Evolutionary conservation across 371 early-diverging fungal species (phyloP), one percentile per base, ranked within the genome.

Genomic region (Neoconidiobolus thromboides): DNA sequence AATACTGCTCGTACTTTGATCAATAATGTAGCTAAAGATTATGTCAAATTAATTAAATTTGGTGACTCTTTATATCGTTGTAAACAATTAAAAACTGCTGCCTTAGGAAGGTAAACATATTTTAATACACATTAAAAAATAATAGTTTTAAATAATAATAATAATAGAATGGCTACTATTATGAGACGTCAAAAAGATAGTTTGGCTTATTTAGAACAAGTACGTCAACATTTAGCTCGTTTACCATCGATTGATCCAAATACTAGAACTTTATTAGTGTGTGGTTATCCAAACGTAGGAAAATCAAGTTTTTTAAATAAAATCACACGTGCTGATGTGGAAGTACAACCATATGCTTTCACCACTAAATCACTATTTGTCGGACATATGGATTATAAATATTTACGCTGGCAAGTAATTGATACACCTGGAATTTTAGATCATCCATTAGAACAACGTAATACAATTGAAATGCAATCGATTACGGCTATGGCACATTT

Each of bases 351-450:
- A 14, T 99, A 99, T 72, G 99, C 99, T 39, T 99, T 99, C 79
- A 99, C 99, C 44, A 99, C 99, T 60, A 98, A 99, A 77, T 93
- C 92, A 10, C 78, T 99, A 62, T 99, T 97, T 76, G 99, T 99
- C 38, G 99, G 99, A 48, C 99, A 99, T 72, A 99, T 99, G 97
- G 99, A 99, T 73, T 98, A 99, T 85, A 92, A 96, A 71, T 95
- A 99, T 73, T 79, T 99, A 72, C 78, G 97, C 71, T 99, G 98
- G 98, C 99, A 99, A 76, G 81, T 96, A n/a, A 96, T 99, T 63
- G 99, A 99, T 73, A 99, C 99, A 10, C 99, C 99, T 5, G 99
- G 99, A 66, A 96, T 99, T 68, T 78, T 99, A 61, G 99, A 99
- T 76, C 99, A 98, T 70, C 95, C 98, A 40, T 79, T 99, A 50